Base-by-base conservation (phyloP, 228 moss, liverwort and hornwort genomes). In the Sphagnum magellanicum region DNA sequence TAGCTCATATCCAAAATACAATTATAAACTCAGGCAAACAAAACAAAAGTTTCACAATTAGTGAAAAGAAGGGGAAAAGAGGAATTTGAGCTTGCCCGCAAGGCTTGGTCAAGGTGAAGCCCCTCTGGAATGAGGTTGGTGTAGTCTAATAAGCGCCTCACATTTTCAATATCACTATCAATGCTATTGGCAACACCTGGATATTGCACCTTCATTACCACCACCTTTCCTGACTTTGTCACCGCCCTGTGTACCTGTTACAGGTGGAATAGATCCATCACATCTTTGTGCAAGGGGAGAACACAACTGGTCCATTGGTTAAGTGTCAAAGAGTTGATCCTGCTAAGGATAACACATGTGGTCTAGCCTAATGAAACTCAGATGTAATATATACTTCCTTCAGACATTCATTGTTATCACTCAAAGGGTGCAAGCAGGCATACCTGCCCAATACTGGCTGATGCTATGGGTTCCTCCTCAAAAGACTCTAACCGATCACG, bases 141-240 rank as follows among this genome's bases (percentile, higher is more conserved):
- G 59, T 98, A 98, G 67, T 90, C 87, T 63, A 98, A 68, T 55
- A 98, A 83, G 15, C 90, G 83, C 78, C 77, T 92, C 57, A 98
- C 98, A 68, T 94, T 98, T 70, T 98, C 94, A 75, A 98, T 94
- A 65, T 98, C 98, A 65, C 98, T 98, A 63, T 98, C 92, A 58
- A 98, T 94, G 71, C 98, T 98, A 64, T 79, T 77, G 53, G 98
- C 90, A 49, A 98, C 98, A 16, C 98, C 98, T 75, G 98, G 98
- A 81, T 98, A 98, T 68, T 98, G 98, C 50, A 98, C 86, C 83
- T 98, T 98, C 94, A 98, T 94, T 55, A 90, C 98, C 69, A 93
- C 89, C 57, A 76, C 89, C 1, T 85, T 84, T 16, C 92, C 94
- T 75, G 93, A 90, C 74, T 90, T 90, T 80, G 92, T 76, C 68